phyloP scores from a whole-genome alignment of 139 green algal genomes.

The Picochlorum sp. region DNA sequence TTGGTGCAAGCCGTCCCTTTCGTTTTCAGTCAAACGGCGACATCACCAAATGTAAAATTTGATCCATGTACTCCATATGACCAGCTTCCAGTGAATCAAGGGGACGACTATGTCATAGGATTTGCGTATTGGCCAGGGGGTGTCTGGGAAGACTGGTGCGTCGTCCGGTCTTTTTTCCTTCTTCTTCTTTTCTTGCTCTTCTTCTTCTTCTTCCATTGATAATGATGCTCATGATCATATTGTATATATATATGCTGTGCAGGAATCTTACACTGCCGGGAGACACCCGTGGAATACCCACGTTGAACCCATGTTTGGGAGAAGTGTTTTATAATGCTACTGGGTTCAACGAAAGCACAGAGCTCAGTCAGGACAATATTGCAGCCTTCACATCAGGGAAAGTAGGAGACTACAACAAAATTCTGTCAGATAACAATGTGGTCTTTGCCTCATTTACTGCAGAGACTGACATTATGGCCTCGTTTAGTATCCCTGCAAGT shows the following conservation, averaged over 20 bases:
- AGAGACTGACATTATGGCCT: constrained; percentile 28
- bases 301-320: constrained; percentile 27
- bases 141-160: constrained; percentile 25
- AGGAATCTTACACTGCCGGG: constrained; percentile 11
- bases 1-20: no score
- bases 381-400: no score
- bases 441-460: constrained; percentile 30
- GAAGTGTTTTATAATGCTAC: neutral
- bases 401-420: constrained; percentile 8
- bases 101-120: constrained; percentile 30
- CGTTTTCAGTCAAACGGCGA: no score
- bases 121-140: constrained; percentile 38
- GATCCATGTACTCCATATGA: neutral
- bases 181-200: neutral
- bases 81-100: neutral
- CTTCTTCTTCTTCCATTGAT: neutral
- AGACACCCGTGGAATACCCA: neutral
- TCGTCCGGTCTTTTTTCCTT: neutral
- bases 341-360: neutral
- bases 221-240: neutral
- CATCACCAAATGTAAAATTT: neutral
- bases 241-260: neutral
- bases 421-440: constrained; percentile 19
- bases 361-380: no score
- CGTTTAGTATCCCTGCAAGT: constrained; percentile 15